Evolutionary conservation across 805 yeast species (phyloP).

Genomic region (Ogataea paradorogensis): DNA sequence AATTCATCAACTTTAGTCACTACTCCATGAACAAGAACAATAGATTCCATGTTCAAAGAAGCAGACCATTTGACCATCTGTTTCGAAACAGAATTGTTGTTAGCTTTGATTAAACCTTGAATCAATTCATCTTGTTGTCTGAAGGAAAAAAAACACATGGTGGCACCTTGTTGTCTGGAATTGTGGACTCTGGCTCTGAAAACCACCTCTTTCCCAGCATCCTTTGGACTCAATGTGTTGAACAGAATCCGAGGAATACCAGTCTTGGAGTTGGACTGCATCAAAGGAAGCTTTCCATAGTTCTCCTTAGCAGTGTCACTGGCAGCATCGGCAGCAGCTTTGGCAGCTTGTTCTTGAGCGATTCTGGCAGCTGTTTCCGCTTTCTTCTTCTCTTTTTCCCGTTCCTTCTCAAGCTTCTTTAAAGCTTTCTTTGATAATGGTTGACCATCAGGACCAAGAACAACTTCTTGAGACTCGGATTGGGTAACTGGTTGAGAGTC

Average conservation of each 20-base stretch:
- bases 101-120: conserved; percentile 81
- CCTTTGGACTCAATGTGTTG: conserved; percentile 50
- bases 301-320: conserved; percentile 83
- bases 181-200: conserved; percentile 95
- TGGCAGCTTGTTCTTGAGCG: conserved; percentile 83
- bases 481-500: conserved; percentile 13
- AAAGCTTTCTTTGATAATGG: conserved; percentile 92
- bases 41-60: conserved; percentile 79
- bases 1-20: conserved; percentile 83
- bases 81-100: conserved; percentile 71
- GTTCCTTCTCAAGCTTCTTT: conserved; percentile 90
- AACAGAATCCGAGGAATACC: conserved; percentile 62
- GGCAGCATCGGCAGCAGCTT: conserved; percentile 62
- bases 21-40: conserved; percentile 84
- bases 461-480: conserved; percentile 22
- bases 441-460: conserved; percentile 61
- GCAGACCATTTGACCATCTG: conserved; percentile 97
- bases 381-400: conserved; percentile 88
- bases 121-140: conserved; percentile 84
- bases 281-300: conserved; percentile 87
- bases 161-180: conserved; percentile 93
- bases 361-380: conserved; percentile 88
- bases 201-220: conserved; percentile 73
- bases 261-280: conserved; percentile 70
- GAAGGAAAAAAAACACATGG: conserved; percentile 83